Base-by-base conservation (phyloP, 345 rosid species). In the Corchorus capsularis region DNA sequence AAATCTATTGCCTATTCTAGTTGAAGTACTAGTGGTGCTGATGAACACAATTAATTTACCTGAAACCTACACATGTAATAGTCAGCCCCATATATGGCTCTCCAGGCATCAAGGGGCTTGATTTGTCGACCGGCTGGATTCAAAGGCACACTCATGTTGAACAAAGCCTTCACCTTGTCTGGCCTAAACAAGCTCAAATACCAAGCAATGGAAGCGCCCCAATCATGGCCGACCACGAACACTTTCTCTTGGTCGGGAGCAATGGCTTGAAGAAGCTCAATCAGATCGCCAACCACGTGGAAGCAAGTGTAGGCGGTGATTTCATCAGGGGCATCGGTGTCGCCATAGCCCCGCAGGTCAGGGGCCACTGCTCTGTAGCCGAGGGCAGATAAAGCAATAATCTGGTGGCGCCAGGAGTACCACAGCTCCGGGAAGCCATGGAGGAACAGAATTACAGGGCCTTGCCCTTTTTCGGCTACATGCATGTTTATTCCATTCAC, bases 341-440 rank as follows among this genome's bases (percentile, higher is more conserved):
- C 91, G 8, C 79, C 91, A 70, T 69, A 88, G 80, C 96, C 96
- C 63, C 94, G 75, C 75, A 92, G 73, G 72, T 92, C 94, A 70
- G 93, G 97, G 16, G 94, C 93, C 35, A 92, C 86, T 0, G 78
- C 89, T 60, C 83, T 90, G 88, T 79, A 92, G 9, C 94, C 93
- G 27, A 74, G 81, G 75, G 78, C 60, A 27, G 89, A 89, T 77
- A 89, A 73, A 82, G 67, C 83, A 56, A 70, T 60, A 46, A 90
- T 92, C 82, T 89, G 94, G 68, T 90, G 89, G 52, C 92, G 88
- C 97, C 94, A 92, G 2, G 92, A 89, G 76, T 83, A 87, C 92
- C 92, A 89, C 27, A 85, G 77, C 80, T 91, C 96, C 27, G 92
- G 92, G 84, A 91, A 91, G 56, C 96, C 94, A 77, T 87, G 94